Evolutionary conservation across 805 yeast genomes (phyloP), one percentile per base, ranked within the genome.

Genomic region (Kuraishia borneana): DNA sequence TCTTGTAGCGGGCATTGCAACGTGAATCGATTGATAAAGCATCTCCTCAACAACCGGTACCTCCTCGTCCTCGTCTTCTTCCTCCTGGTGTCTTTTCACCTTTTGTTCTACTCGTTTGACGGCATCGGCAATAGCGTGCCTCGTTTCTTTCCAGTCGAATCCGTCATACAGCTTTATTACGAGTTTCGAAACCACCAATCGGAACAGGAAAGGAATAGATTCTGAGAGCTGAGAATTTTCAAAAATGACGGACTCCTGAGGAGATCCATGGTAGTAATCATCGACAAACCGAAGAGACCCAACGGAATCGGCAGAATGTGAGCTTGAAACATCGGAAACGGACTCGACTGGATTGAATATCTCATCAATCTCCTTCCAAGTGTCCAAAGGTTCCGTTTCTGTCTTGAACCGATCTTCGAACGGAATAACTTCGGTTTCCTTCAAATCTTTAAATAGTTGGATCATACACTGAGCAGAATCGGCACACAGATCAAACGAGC

Each of bases 71-170:
- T 35, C 37, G 18, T 16, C 26, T 13, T 13, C 28, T 8, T 16
- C 33, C 3, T 21, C 26, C 16, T 13, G 28, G 16, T 13, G 28
- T 25, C 13, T 16, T 16, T 25, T 8, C 6, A 16, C 12, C 7
- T 16, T 12, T 16, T 25, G 8, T 25, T 79, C 85, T 6, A 84
- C 70, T 8, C 70, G 57, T 35, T 68, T 69, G 0, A 88, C 76
- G 0, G 83, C 81, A n/a, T 66, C 69, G 8, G 63, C 60, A 20
- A 92, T 77, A 0, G 76, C 63, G 18, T 62, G 63, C 37, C 94
- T 66, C 0, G 97, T 85, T 29, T 73, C 71, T 36, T 69, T 70
- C 94, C 96, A 87, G 46, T 92, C 97, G 49, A 78, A 92, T 0
- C 99, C 99, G 58, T 92, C 98, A 51, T 70, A 76, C 14, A 89